phyloP scores from a whole-genome alignment of 176 grass and related monocot genomes.

The Cocos nucifera region DNA sequence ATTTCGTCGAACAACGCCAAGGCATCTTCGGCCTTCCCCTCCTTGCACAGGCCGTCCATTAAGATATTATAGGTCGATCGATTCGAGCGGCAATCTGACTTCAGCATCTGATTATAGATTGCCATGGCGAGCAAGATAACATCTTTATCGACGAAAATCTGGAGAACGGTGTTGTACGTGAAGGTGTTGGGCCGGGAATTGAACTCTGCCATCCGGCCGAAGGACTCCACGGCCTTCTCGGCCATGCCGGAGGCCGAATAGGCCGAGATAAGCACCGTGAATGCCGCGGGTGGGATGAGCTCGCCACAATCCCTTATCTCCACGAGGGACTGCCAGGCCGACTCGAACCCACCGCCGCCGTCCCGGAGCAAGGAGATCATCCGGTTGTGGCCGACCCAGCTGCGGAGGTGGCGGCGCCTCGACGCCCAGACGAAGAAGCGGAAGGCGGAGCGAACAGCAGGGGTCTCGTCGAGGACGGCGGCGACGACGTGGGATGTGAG shows the following conservation, averaged over 20 bases:
- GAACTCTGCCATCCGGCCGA: slow-evolving; percentile 73
- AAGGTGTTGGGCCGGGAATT: slow-evolving; percentile 42
- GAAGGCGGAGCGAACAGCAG: slow-evolving; percentile 28
- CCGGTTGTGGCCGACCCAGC: slow-evolving; percentile 28
- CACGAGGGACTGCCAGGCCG: slow-evolving; percentile 43
- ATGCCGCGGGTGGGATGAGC: slow-evolving; percentile 22
- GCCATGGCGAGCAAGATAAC: slow-evolving; percentile 58
- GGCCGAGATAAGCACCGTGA: slow-evolving; percentile 51
- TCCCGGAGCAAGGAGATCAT: slow-evolving; percentile 35
- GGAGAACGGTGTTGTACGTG: slow-evolving; percentile 54
- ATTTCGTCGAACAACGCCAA: slow-evolving; percentile 81
- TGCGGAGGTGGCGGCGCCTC: slow-evolving; percentile 39
- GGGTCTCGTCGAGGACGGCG: slow-evolving; percentile 41
- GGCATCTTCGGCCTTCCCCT: slow-evolving; percentile 30
- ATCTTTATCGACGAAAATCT: slow-evolving; percentile 41
- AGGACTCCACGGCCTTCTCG: slow-evolving; percentile 50
- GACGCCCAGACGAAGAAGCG: slow-evolving; percentile 76
- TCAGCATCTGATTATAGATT: slow-evolving; percentile 64
- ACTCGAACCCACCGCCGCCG: slow-evolving; percentile 22
- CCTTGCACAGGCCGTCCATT: slow-evolving; percentile 54
- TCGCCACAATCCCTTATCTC: slow-evolving; percentile 33
- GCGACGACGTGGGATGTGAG: slow-evolving; percentile 45
- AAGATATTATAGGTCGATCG: slow-evolving; percentile 51
- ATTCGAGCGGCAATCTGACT: slow-evolving; percentile 25
- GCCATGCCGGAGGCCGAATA: slow-evolving; percentile 35